A percentile compares a stretch with the other conserved stretches of the same genome.
phyloP scores from a whole-genome alignment of 2,329 filamentous ascomycete genomes.

The Fusarium heterosporum region DNA sequence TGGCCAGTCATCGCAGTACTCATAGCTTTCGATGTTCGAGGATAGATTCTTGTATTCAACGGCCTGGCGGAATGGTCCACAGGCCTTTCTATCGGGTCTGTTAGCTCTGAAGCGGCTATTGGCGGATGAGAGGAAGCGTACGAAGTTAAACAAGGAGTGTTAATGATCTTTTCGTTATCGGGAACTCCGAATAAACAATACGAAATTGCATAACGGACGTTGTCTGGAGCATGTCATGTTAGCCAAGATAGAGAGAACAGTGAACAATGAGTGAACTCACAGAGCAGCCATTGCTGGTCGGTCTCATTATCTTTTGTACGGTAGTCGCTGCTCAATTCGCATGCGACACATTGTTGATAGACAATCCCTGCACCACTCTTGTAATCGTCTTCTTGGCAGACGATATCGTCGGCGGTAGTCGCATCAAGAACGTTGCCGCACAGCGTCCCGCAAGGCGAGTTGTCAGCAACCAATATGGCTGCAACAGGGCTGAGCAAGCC shows the following conservation, averaged over 20 bases:
- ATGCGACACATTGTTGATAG: conserved; percentile 64
- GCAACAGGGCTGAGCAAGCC: conserved; percentile 31
- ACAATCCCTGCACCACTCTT: conserved; percentile 58
- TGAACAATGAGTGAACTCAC: conserved; percentile 55
- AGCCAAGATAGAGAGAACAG: conserved; percentile 11
- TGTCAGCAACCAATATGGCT: conserved; percentile 58
- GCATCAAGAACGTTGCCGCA: conserved; percentile 66
- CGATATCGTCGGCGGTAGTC: conserved; percentile 61
- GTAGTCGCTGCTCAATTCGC: conserved; percentile 64
- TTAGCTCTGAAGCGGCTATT: conserved; percentile 5
- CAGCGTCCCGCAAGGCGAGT: conserved; percentile 61
- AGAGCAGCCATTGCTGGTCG: conserved; percentile 66
- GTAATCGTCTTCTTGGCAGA: conserved; percentile 59
- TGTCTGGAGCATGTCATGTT: conserved; percentile 57
- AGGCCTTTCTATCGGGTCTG: conserved; percentile 59
- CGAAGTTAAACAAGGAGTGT: conserved; percentile 65
- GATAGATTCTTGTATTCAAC: conserved; percentile 64
- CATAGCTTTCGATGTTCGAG: conserved; percentile 58
- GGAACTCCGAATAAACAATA: conserved; percentile 67
- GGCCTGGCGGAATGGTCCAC: conserved; percentile 60
- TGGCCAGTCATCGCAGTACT: conserved; percentile 66
- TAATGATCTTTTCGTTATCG: conserved; percentile 57
- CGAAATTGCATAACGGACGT: conserved; percentile 66
- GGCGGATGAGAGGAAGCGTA: conserved; percentile 42
- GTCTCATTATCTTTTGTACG: conserved; percentile 57